Evolutionary conservation across 139 green algal genomes (phyloP).

Genomic region (Yamagishiella unicocca): DNA sequence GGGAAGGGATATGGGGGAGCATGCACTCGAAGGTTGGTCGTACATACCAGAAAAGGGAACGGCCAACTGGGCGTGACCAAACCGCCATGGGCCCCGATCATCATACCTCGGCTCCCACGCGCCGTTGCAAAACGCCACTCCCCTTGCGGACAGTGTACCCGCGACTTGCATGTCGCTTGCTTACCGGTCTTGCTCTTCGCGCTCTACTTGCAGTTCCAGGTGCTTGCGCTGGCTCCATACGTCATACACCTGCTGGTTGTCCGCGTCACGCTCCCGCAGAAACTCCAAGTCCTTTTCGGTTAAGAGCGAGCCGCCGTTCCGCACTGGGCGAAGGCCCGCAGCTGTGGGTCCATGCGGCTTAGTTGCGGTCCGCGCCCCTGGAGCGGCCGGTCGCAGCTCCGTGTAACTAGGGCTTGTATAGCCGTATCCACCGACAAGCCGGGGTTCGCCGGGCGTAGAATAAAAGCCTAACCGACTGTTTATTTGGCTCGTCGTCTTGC

Average conservation of each 20-base stretch:
- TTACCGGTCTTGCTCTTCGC: conserved; percentile 24
- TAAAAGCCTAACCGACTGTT: conserved; percentile 34
- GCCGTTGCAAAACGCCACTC: too few relatives aligned
- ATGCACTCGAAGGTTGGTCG: too few relatives aligned
- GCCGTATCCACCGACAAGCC: neutral
- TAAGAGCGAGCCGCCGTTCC: neutral
- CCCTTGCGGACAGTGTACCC: too few relatives aligned
- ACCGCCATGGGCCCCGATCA: too few relatives aligned
- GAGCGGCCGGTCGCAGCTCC: conserved; percentile 4
- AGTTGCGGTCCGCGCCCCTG: neutral
- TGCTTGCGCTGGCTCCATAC: conserved; percentile 47
- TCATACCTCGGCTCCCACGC: too few relatives aligned
- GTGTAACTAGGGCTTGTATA: conserved; percentile 30
- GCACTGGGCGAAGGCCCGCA: neutral
- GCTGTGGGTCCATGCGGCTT: conserved; percentile 8
- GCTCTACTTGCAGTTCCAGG: conserved; percentile 13
- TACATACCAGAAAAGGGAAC: too few relatives aligned
- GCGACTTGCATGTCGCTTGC: too few relatives aligned
- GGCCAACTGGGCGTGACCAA: too few relatives aligned
- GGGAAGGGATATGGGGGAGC: too few relatives aligned
- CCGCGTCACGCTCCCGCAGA: conserved; percentile 17
- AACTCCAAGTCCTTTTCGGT: conserved; percentile 26
- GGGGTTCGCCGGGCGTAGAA: neutral
- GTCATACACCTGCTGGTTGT: conserved; percentile 32
- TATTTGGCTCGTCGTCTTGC: conserved; percentile 12